phyloP scores from a whole-genome alignment of 768 basidiomycete species.

The Rickenella mellea region DNA sequence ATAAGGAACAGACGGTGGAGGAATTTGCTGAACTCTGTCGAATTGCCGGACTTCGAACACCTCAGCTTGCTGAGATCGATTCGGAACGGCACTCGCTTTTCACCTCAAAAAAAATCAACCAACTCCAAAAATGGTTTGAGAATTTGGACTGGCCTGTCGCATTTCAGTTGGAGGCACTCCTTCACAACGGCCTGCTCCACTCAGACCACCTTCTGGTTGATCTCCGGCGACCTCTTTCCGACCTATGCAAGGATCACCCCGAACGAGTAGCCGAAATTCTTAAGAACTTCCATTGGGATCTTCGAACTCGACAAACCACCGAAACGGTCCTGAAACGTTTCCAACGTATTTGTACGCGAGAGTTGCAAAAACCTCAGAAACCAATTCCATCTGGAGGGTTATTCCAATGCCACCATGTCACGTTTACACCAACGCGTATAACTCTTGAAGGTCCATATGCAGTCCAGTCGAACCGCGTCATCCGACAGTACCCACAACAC shows the following conservation, averaged over 20 bases:
- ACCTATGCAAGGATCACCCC: slow-evolving; percentile 24
- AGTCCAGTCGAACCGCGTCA: slow-evolving; percentile 71
- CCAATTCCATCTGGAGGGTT: slow-evolving; percentile 23
- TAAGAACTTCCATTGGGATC: slow-evolving; percentile 39
- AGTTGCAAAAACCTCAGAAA: slow-evolving; percentile 3
- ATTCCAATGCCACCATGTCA: slow-evolving; percentile 67
- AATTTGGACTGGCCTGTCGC: slow-evolving; percentile 55
- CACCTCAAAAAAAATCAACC: slow-evolving; percentile 31
- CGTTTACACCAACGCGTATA: slow-evolving; percentile 66
- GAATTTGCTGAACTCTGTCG: slow-evolving; percentile 47
- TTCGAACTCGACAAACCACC: slow-evolving; percentile 34
- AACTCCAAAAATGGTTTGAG: slow-evolving; percentile 32
- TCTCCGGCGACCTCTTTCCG: slow-evolving; percentile 34
- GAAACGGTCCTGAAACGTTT: slow-evolving; percentile 39
- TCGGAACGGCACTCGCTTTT: slow-evolving; percentile 45
- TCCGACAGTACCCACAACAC: slow-evolving; percentile 53
- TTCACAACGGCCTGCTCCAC: slow-evolving; percentile 54
- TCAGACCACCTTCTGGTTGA: slow-evolving; percentile 41
- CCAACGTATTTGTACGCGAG: slow-evolving; percentile 18
- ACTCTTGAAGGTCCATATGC: slow-evolving; percentile 70
- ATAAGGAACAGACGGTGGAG: slow-evolving; percentile 31
- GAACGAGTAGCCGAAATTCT: slow-evolving; percentile 37
- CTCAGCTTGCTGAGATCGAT: slow-evolving; percentile 30
- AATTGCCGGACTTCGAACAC: slow-evolving; percentile 29
- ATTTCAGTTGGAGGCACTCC: slow-evolving; percentile 67